Conservation (phyloP, 805 yeast species). For the Candida dendrica region DNA sequence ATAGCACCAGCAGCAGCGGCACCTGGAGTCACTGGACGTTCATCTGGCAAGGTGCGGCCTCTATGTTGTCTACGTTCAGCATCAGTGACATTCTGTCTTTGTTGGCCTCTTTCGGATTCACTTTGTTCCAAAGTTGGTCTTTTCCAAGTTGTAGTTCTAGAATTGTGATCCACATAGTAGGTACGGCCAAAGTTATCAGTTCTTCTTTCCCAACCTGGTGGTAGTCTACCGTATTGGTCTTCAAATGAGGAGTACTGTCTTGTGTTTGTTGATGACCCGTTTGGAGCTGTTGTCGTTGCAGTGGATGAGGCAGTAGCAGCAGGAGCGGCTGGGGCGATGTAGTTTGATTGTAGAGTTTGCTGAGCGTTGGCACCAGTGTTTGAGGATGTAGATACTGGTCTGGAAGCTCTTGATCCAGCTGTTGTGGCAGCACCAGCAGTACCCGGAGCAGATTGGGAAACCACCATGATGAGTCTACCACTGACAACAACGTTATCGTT, state of each 20-base stretch:
- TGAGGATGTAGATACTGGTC: conserved; percentile 14
- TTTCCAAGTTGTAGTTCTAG: conserved; percentile 98
- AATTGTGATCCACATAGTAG: conserved; percentile 95
- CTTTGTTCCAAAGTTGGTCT: conserved; percentile 82
- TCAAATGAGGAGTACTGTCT: conserved; percentile 90
- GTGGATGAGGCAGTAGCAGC: conserved; percentile 19
- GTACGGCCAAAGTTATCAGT: conserved; percentile 97
- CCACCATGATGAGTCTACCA: conserved; percentile 79
- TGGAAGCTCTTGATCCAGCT: conserved; percentile 12
- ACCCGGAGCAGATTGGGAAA: conserved; percentile 38
- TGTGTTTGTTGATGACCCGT: conserved; percentile 12
- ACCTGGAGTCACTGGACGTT: conserved; percentile 18
- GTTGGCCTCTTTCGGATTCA: conserved; percentile 56
- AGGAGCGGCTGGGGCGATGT: conserved; percentile 16
- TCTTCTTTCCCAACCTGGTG: conserved; percentile 98
- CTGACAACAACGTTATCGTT: conserved; percentile 90
- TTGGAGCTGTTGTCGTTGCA: conserved; percentile 6
- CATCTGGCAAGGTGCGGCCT: conserved; percentile 82
- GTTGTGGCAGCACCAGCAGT: conserved; percentile 15
- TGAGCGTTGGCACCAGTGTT: conserved; percentile 11
- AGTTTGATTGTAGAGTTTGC: conserved; percentile 7
- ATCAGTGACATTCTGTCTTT: conserved; percentile 65
- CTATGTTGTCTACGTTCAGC: conserved; percentile 88
- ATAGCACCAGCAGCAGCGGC: conserved; percentile 19
- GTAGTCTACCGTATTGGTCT: conserved; percentile 93